phyloP scores from a whole-genome alignment of 2,329 filamentous ascomycete species.

The Cladophialophora chaetospira region DNA sequence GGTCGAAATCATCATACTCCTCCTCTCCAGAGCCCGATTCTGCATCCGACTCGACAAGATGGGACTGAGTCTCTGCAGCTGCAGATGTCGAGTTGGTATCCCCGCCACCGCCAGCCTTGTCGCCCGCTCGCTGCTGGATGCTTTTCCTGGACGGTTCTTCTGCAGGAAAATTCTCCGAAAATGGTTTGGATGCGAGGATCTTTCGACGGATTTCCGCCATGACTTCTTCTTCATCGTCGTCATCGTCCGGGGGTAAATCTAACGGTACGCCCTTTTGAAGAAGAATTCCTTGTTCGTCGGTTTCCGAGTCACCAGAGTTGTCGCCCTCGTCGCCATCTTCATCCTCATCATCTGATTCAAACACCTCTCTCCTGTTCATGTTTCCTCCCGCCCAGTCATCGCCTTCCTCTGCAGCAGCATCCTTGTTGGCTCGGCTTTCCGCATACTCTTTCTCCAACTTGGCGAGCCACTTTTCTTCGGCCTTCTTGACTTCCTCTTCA shows the following conservation, averaged over 20 bases:
- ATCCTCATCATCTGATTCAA: constrained; percentile 34
- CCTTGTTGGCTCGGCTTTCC: constrained; percentile 70
- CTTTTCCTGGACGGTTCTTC: constrained; percentile 37
- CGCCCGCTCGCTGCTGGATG: constrained; percentile 65
- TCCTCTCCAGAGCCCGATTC: constrained; percentile 73
- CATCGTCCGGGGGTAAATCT: constrained; percentile 76
- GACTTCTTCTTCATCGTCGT: constrained; percentile 78
- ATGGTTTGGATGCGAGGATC: constrained; percentile 89
- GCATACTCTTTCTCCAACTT: constrained; percentile 88
- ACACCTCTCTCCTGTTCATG: constrained; percentile 62
- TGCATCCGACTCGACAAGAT: constrained; percentile 62
- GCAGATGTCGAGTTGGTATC: constrained; percentile 53
- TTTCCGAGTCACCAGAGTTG: constrained; percentile 49
- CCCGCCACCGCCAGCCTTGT: constrained; percentile 57
- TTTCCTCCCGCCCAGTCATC: constrained; percentile 94
- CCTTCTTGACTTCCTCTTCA: constrained; percentile 78
- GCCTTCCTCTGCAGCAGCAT: constrained; percentile 49
- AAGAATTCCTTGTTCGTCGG: constrained; percentile 50
- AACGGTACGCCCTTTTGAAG: constrained; percentile 51
- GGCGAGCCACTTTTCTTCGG: constrained; percentile 84
- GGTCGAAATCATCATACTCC: constrained; percentile 73
- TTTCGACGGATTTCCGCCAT: constrained; percentile 91
- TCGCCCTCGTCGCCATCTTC: constrained; percentile 46
- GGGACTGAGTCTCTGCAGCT: constrained; percentile 11
- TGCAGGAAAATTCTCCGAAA: constrained; percentile 58